Evolutionary conservation across 2,329 filamentous ascomycete genomes (phyloP), one percentile per base, ranked within the genome.

Genomic region (Juglanconis oblonga): DNA sequence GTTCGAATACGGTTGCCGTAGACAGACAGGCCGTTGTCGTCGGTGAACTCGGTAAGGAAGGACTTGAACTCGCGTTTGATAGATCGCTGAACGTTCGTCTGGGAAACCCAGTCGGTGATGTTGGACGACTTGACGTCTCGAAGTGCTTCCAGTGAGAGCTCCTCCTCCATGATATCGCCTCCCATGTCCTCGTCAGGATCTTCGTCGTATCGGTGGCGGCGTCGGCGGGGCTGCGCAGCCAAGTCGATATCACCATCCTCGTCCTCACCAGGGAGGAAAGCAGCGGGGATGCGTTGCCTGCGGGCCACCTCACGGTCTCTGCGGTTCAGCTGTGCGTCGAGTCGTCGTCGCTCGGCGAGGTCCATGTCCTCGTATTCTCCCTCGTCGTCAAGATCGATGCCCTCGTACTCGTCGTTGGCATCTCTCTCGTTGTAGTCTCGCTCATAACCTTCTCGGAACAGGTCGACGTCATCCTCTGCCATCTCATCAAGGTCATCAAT

Each of bases 31-130:
- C 92, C 93, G 65, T 89, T 87, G 57, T 92, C 87, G 70, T 99
- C 95, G 5, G 88, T 97, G 73, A 96, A 98, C 68, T 97, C 94
- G 10, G 95, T 98, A 69, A 99, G 79, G 79, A 99, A 99, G 3
- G 91, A 89, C 74, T 96, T 97, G 85, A 99, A 99, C 75, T 99
- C 95, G 69, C 94, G 87, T 71, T 92, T 93, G 74, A 99, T 95
- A 1, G 93, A 96, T 67, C 91, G 86, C 75, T 97, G 91, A 11
- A 99, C 95, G 13, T 92, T 86, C 3, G 91, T 91, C 67, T 93
- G 89, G 13, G 91, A 88, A 47, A 99, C 90, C 96, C 96, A 99
- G 66, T 99, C 95, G 0, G 92, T 96, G 70, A 99, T 80, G 67
- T 90, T 97, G 17, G 92, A 85, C 17, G 95, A 92, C 74, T 99